Evolutionary conservation across 768 basidiomycete genomes (phyloP).

Genomic region (Pleurotus cornucopiae): DNA sequence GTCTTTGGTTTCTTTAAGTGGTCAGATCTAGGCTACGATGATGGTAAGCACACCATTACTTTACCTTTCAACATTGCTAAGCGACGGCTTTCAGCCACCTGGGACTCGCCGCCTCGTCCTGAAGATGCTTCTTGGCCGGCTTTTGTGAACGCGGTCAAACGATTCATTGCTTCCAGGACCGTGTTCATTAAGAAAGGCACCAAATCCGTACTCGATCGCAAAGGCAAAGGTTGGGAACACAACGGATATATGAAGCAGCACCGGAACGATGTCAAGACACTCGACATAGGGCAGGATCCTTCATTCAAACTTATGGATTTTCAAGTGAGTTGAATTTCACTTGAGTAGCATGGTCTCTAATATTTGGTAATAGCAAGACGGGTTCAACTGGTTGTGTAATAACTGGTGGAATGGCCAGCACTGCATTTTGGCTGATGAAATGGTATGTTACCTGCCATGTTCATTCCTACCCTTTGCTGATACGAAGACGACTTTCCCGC

Average conservation of each 20-base stretch:
- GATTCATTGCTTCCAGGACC: conserved; percentile 57
- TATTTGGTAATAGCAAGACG: conserved; percentile 49
- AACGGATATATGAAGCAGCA: conserved; percentile 48
- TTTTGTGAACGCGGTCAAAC: conserved; percentile 63
- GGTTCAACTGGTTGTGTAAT: conserved; percentile 79
- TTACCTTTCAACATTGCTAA: conserved; percentile 1
- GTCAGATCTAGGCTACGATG: conserved; percentile 89
- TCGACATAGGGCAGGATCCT: conserved; percentile 62
- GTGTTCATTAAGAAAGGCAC: conserved; percentile 56
- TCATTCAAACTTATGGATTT: conserved; percentile 80
- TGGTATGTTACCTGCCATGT: conserved; percentile 63
- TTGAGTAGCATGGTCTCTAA: no score
- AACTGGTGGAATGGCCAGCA: conserved; percentile 87
- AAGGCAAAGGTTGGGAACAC: conserved; percentile 47
- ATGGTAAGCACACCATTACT: conserved; percentile 50
- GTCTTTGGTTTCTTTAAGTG: conserved; percentile 90
- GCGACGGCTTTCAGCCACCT: conserved; percentile 56
- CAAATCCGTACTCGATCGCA: conserved; percentile 32
- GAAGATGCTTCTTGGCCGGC: conserved; percentile 55
- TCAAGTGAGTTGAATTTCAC: conserved; percentile 44
- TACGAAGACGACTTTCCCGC: neutral
- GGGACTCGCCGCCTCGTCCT: conserved; percentile 81
- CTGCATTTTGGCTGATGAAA: conserved; percentile 94
- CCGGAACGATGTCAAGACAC: conserved; percentile 49
- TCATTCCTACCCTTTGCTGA: neutral